Conservation (phyloP, 805 yeast species). For the Wickerhamomyces sydowiorum region DNA sequence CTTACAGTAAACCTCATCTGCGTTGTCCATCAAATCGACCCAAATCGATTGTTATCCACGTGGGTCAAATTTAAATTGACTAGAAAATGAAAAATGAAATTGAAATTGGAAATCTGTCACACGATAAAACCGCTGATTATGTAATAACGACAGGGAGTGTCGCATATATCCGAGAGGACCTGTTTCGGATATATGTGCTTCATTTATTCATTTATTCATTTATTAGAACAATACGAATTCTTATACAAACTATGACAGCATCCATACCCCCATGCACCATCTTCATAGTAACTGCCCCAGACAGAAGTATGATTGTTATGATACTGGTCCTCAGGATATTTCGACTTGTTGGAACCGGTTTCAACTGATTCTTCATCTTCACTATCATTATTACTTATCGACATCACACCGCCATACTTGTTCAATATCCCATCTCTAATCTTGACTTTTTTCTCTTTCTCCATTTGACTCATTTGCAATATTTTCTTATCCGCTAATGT, state of each 20-base stretch:
- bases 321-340: slow-evolving; percentile 31
- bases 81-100: too few species aligned
- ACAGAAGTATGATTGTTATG: slow-evolving; percentile 34
- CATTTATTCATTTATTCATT: too few species aligned
- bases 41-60: too few species aligned
- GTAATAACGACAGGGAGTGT: too few species aligned
- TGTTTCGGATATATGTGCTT: too few species aligned
- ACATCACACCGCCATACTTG: slow-evolving; percentile 31
- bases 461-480: slow-evolving; percentile 27
- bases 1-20: too few species aligned
- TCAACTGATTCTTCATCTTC: slow-evolving; percentile 9
- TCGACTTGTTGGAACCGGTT: slow-evolving; percentile 9
- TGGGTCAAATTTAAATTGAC: too few species aligned
- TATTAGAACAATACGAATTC: too few species aligned
- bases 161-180: too few species aligned
- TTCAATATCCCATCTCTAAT: slow-evolving; percentile 27
- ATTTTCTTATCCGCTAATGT: slow-evolving; percentile 36
- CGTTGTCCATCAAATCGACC: too few species aligned
- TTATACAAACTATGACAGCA: slow-evolving; percentile 33
- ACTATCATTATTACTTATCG: slow-evolving; percentile 2
- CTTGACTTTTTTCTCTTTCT: slow-evolving; percentile 21
- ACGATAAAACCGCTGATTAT: too few species aligned
- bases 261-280: slow-evolving; percentile 38
- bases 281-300: slow-evolving; percentile 38
- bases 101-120: too few species aligned